Conservation (phyloP, 1,139 yeast species). For the Kazachstania sp. region DNA sequence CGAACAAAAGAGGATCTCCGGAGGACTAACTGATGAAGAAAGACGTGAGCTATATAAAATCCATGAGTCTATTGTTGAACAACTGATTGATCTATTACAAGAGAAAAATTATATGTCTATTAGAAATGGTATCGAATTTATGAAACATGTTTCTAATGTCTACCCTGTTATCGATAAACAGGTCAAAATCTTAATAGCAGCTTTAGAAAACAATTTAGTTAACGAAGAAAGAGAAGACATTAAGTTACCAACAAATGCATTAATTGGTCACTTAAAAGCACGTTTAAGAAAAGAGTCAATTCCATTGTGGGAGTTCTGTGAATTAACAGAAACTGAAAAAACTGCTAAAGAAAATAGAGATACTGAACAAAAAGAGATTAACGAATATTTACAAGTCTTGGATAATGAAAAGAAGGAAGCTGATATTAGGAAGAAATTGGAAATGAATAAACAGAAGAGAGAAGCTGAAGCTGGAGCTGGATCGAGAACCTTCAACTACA, state of each 20-base stretch:
- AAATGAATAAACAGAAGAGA: conserved; percentile 15
- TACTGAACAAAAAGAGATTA: conserved; percentile 21
- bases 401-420: conserved; percentile 28
- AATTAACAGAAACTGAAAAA: conserved; percentile 35
- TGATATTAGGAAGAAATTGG: conserved; percentile 21
- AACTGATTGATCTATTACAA: conserved; percentile 43
- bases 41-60: conserved; percentile 44
- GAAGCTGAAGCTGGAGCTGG: conserved; percentile 2
- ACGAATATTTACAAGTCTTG: conserved; percentile 19
- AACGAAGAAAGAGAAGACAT: conserved; percentile 72
- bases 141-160: conserved; percentile 56
- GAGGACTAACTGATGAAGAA: conserved; percentile 31
- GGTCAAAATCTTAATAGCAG: conserved; percentile 44
- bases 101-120: conserved; percentile 65
- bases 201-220: conserved; percentile 42
- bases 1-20: conserved; percentile 21
- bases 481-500: background rate
- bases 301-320: conserved; percentile 47
- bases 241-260: conserved; percentile 68
- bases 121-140: conserved; percentile 69
- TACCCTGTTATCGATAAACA: conserved; percentile 69
- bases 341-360: conserved; percentile 21
- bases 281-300: conserved; percentile 46
- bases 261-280: conserved; percentile 62
- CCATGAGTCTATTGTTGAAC: conserved; percentile 41